Percentiles rank a stretch among this genome's conserved stretches.
These are phyloP conservation scores for Pseudonitzschia multistriata DNA, from an alignment of 108 stramenopile species.

Conservation along the genomic window DNA sequence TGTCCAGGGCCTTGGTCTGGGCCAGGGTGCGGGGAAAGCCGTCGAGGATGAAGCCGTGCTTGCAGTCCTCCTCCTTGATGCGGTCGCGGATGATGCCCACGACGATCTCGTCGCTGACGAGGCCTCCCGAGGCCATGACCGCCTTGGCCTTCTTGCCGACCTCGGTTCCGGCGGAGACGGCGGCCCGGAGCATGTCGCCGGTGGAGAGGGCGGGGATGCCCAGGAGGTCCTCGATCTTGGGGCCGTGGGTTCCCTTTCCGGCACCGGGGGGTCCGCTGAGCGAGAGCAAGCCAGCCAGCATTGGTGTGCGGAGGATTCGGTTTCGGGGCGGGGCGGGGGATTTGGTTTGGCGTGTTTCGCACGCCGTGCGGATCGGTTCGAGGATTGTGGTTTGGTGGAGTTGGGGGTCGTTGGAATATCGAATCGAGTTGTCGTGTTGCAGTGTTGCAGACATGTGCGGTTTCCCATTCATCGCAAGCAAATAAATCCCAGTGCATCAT, in stretches of 20 bases:
- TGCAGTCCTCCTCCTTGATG: slow-evolving; percentile 89
- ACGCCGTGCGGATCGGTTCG: too few relatives aligned
- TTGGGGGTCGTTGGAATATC: too few relatives aligned
- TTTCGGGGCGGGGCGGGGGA: too few relatives aligned
- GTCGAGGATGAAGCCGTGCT: slow-evolving; percentile 94
- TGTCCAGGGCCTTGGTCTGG: slow-evolving; percentile 95
- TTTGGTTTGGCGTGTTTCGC: neutral
- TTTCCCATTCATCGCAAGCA: too few relatives aligned
- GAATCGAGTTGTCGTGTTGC: too few relatives aligned
- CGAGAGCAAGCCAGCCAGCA: too few relatives aligned
- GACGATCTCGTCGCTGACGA: slow-evolving; percentile 96
- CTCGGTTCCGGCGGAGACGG: slow-evolving; percentile 93
- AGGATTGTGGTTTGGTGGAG: too few relatives aligned
- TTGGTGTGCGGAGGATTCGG: neutral
- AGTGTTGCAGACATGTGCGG: too few relatives aligned
- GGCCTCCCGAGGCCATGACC: slow-evolving; percentile 96
- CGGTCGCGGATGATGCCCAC: slow-evolving; percentile 94
- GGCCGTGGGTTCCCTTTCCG: slow-evolving; percentile 89
- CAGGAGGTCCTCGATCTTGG: slow-evolving; percentile 82
- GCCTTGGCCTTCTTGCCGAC: slow-evolving; percentile 95
- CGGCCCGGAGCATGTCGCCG: slow-evolving; percentile 99
- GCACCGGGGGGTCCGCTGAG: slow-evolving; percentile 53
- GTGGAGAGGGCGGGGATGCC: slow-evolving; percentile 89
- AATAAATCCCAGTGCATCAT: too few relatives aligned
- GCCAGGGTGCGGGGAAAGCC: slow-evolving; percentile 97